Percentiles rank a stretch among this genome's conserved stretches.
phyloP scores from a whole-genome alignment of 1,284 basidiomycete genomes.

The Athelia sp. region DNA sequence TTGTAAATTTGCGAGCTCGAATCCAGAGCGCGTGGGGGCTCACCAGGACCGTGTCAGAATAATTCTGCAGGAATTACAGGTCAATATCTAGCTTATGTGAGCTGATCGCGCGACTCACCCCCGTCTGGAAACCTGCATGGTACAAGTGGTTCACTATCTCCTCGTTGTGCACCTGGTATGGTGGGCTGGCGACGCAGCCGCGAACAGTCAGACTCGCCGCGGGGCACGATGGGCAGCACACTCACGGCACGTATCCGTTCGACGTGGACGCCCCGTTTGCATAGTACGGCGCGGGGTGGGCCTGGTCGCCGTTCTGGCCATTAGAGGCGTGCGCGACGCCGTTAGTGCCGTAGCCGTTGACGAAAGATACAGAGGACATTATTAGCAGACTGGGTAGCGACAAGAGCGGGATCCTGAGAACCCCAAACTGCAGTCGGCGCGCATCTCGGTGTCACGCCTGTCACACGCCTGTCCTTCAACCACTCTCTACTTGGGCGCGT shows the following conservation, averaged over 20 bases:
- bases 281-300: constrained; percentile 17
- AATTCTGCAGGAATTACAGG: constrained; percentile 47
- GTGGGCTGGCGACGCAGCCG: constrained; percentile 33
- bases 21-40: constrained; percentile 24
- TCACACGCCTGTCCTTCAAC: neutral
- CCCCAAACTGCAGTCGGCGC: no score
- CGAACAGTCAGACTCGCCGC: constrained; percentile 11
- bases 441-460: neutral
- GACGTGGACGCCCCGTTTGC: constrained; percentile 13
- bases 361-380: no score
- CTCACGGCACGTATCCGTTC: constrained; percentile 42
- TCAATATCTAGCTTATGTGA: constrained; percentile 4
- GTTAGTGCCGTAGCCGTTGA: constrained; percentile 2
- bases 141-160: constrained; percentile 73
- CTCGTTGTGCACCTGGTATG: constrained; percentile 59
- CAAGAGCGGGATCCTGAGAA: neutral
- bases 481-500: neutral
- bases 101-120: constrained; percentile 45
- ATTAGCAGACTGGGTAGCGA: neutral
- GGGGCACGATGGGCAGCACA: constrained; percentile 6
- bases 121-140: constrained; percentile 72
- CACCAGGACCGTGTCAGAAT: constrained; percentile 74
- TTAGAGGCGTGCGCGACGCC: neutral
- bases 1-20: constrained; percentile 12
- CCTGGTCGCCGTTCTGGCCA: neutral